Conservation (phyloP, 108 stramenopile genomes). For the Nitzschia sp. region DNA sequence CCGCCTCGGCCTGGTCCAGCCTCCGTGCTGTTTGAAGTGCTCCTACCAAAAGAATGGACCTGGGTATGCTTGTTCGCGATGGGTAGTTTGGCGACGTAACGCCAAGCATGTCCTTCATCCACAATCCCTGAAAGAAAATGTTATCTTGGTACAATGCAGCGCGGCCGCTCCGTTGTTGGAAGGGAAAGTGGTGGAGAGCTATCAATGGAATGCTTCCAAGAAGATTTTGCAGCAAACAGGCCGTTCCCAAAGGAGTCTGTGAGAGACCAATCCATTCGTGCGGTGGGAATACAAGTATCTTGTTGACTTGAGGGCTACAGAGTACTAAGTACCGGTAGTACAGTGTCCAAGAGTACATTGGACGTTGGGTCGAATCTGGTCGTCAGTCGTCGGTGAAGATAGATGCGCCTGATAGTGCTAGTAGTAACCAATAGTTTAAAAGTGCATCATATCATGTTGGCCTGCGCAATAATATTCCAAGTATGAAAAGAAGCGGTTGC, state of each 20-base stretch:
- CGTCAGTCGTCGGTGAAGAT: no score
- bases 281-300: no score
- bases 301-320: no score
- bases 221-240: conserved; percentile 9
- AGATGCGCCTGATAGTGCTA: no score
- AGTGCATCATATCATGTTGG: no score
- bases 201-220: conserved; percentile 37
- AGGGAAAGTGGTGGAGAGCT: conserved; percentile 44
- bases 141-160: conserved; percentile 57
- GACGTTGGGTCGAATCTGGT: no score
- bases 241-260: neutral
- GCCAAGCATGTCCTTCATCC: conserved; percentile 65
- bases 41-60: conserved; percentile 37
- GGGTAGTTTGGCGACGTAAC: conserved; percentile 61
- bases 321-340: no score
- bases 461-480: no score
- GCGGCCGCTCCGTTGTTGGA: conserved; percentile 50
- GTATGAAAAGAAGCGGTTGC: no score
- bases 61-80: conserved; percentile 20
- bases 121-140: conserved; percentile 43
- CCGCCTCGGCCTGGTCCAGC: conserved; percentile 76
- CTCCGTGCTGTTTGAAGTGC: conserved; percentile 70
- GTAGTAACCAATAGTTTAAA: no score
- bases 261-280: no score
- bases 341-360: no score